Evolutionary conservation across 805 yeast genomes (phyloP).

Genomic region (Starmerella floricola): DNA sequence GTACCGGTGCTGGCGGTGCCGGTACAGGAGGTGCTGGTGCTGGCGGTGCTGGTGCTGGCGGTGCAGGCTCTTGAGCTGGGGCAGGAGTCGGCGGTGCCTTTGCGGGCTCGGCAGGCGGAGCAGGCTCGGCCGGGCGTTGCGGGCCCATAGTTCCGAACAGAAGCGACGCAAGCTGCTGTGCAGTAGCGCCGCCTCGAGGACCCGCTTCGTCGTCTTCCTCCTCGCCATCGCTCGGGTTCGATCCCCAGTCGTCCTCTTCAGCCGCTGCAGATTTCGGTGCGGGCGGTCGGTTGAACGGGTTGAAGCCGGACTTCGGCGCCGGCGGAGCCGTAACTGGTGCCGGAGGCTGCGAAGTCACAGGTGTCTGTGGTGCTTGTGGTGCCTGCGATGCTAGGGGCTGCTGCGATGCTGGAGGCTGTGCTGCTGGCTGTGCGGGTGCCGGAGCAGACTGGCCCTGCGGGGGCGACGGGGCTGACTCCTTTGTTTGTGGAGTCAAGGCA

Average conservation of each 20-base stretch:
- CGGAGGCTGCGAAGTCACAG: constrained; percentile 8
- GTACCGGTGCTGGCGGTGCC: neutral
- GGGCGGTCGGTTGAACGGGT: constrained; percentile 16
- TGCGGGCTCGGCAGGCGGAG: constrained; percentile 9
- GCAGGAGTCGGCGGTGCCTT: constrained; percentile 11
- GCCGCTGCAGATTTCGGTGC: constrained; percentile 15
- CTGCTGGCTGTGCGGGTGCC: neutral
- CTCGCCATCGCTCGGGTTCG: constrained; percentile 26
- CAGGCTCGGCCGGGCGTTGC: constrained; percentile 20
- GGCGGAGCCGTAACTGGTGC: constrained; percentile 6
- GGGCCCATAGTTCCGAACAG: constrained; percentile 34
- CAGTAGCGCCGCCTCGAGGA: constrained; percentile 29
- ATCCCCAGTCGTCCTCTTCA: constrained; percentile 27
- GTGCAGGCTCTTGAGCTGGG: constrained; percentile 21
- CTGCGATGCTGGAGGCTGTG: neutral
- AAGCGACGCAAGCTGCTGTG: constrained; percentile 34
- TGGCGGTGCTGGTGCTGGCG: constrained; percentile 27
- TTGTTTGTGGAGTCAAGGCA: too few relatives aligned
- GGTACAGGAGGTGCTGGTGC: constrained; percentile 24
- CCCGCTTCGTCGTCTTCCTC: constrained; percentile 24
- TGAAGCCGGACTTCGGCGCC: constrained; percentile 11
- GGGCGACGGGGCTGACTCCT: too few relatives aligned
- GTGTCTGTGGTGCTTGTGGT: neutral
- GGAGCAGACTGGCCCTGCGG: neutral
- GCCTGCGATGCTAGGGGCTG: neutral